Evolutionary conservation across 257 asterid species (phyloP), one percentile per base, ranked within the genome.

Genomic region (Gardenia jasminoides): DNA sequence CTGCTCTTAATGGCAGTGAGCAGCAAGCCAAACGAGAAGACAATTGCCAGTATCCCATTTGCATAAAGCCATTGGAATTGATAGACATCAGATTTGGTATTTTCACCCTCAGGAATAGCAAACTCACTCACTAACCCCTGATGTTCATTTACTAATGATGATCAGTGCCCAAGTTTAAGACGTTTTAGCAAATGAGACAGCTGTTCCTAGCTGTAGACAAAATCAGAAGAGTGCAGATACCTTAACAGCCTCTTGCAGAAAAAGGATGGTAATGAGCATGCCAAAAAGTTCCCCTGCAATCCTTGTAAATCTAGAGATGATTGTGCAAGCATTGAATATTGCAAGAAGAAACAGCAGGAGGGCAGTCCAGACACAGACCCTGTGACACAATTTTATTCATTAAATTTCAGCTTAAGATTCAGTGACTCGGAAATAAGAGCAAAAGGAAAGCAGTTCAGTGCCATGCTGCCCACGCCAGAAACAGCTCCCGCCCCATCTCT

Each of bases 381-480:
- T 94, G 87, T 6, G 46, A 69, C 41, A 78, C n/a, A 76, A 66
- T 62, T 47, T 1, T 47, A 36, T 39, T 61, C 19, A 47, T 65
- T 64, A 31, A n/a, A 50, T 10, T 28, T 24, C 39, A 10, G 47
- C 17, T 64, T 3, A 43, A 72, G 47, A 66, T 72, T 44, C 12
- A 31, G 56, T 54, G 19, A 56, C 59, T 58, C 9, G 26, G 74
- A 77, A 28, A 33, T 39, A 28, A 17, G 33, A 76, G 20, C 22
- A 56, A 22, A 30, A 22, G 24, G 66, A 72, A 33, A 67, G 24
- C n/a, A 80, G 78, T 75, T 68, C 75, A 80, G 9, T 83, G 92
- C 98, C 98, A 94, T 64, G 89, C 97, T 64, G 97, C 96, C 98
- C 98, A 94, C 73, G 84, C n/a, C n/a, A n/a, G n/a, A n/a, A n/a